These are phyloP conservation scores for Sordariomycetes sp. DNA, from an alignment of 2,329 filamentous ascomycete species.

Conservation along the genomic window DNA sequence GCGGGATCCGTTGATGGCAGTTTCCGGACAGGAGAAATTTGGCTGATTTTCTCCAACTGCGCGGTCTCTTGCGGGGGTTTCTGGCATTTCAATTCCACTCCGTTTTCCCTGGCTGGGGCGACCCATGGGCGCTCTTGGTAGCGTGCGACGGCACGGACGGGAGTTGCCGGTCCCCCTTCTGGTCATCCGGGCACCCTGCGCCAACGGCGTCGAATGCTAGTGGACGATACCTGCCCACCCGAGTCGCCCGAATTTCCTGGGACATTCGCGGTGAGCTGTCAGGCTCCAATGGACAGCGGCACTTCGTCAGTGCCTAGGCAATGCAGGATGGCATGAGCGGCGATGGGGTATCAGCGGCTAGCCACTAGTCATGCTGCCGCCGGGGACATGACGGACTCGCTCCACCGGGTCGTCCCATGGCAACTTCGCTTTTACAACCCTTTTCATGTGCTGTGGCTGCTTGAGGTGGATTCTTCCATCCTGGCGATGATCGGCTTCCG, in stretches of 20 bases:
- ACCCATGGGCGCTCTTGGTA: background rate
- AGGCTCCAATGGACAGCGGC: background rate
- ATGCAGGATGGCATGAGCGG: background rate
- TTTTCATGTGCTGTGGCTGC: background rate
- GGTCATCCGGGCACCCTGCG: background rate
- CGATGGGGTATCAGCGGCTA: background rate
- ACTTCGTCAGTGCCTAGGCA: background rate
- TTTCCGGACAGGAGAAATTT: background rate
- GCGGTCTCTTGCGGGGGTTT: background rate
- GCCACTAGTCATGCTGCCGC: no score
- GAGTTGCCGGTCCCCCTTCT: background rate
- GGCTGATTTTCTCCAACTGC: background rate
- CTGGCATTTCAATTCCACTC: background rate
- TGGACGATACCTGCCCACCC: background rate
- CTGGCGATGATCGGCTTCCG: background rate
- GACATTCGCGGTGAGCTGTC: background rate
- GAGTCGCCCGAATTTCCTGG: background rate
- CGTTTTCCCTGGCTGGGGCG: background rate
- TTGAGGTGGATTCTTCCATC: background rate
- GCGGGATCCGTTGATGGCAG: background rate
- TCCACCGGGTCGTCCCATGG: background rate
- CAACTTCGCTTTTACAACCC: background rate
- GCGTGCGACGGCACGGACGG: background rate
- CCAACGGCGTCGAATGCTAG: background rate
- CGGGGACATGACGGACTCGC: no score